A percentile compares a stretch with the other conserved stretches of the same genome.
These are phyloP conservation scores for Vanrija humicola DNA, from an alignment of 1,284 basidiomycete species.

Conservation along the genomic window DNA sequence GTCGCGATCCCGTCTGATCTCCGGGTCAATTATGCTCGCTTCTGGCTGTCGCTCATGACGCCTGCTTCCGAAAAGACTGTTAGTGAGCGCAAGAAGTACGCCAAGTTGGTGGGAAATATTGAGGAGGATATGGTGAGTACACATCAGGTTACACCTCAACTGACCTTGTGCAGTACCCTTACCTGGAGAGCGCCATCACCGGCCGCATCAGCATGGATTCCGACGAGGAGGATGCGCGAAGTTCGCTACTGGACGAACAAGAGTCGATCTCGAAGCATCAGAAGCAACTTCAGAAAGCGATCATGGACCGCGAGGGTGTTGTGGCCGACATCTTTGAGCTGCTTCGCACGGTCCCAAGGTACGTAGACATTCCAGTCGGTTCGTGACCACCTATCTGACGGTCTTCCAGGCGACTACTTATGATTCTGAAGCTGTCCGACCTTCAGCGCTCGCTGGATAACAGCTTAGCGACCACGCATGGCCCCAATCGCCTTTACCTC, in stretches of 20 bases:
- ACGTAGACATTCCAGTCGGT: conserved; percentile 42
- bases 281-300: conserved; percentile 58
- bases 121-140: conserved; percentile 69
- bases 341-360: conserved; percentile 71
- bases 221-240: conserved; percentile 48
- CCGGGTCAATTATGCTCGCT: conserved; percentile 57
- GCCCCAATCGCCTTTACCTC: conserved; percentile 76
- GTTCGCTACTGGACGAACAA: conserved; percentile 68
- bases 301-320: conserved; percentile 73
- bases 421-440: conserved; percentile 55
- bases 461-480: conserved; percentile 56
- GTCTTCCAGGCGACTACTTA: conserved; percentile 38
- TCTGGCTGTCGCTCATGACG: conserved; percentile 83
- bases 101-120: conserved; percentile 83
- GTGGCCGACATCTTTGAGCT: conserved; percentile 79
- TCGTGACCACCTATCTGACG: neutral
- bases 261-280: conserved; percentile 68
- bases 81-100: conserved; percentile 73
- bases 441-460: conserved; percentile 62
- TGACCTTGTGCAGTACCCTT: conserved; percentile 33
- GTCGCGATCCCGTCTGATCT: conserved; percentile 78
- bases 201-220: conserved; percentile 52
- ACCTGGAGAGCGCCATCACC: conserved; percentile 82
- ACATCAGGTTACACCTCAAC: neutral
- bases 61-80: conserved; percentile 62